These are phyloP conservation scores for Amylostereum chailletii DNA, from an alignment of 1,284 basidiomycete genomes.

Conservation along the genomic window DNA sequence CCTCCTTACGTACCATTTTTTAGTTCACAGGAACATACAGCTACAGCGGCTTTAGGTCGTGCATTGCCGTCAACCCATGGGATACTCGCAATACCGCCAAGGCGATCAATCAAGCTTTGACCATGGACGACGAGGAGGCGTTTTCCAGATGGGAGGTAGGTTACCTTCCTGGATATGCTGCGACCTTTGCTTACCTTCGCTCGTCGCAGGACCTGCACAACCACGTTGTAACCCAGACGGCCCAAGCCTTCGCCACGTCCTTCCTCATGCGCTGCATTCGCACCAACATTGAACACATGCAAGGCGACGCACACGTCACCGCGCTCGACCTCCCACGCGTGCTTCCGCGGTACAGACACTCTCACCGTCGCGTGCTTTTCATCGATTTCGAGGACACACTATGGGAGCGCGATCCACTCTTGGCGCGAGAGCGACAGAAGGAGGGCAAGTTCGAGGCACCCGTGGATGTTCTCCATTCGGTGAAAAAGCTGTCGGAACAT, in stretches of 20 bases:
- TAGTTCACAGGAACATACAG: constrained; percentile 84
- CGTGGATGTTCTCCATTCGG: constrained; percentile 41
- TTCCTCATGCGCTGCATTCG: constrained; percentile 71
- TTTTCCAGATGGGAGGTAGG: constrained; percentile 64
- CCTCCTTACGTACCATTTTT: constrained; percentile 1
- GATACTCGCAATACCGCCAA: constrained; percentile 67
- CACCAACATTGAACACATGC: constrained; percentile 57
- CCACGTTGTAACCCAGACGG: constrained; percentile 83
- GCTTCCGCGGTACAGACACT: constrained; percentile 55
- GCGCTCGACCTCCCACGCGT: constrained; percentile 43
- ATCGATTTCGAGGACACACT: constrained; percentile 78
- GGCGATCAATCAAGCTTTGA: constrained; percentile 69
- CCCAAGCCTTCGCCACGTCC: constrained; percentile 75
- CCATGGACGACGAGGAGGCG: constrained; percentile 70
- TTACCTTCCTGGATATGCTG: neutral
- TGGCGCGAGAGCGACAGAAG: constrained; percentile 23
- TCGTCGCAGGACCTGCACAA: constrained; percentile 59
- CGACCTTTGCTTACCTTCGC: neutral
- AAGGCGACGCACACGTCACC: constrained; percentile 32
- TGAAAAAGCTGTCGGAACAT: constrained; percentile 59
- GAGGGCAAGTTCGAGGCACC: constrained; percentile 42
- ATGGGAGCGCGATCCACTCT: constrained; percentile 45
- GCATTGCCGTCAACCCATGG: constrained; percentile 81
- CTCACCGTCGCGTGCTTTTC: constrained; percentile 56
- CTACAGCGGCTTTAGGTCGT: constrained; percentile 78